These are phyloP conservation scores for Gossypium raimondii DNA, from an alignment of 345 rosid genomes.

Conservation along the genomic window DNA sequence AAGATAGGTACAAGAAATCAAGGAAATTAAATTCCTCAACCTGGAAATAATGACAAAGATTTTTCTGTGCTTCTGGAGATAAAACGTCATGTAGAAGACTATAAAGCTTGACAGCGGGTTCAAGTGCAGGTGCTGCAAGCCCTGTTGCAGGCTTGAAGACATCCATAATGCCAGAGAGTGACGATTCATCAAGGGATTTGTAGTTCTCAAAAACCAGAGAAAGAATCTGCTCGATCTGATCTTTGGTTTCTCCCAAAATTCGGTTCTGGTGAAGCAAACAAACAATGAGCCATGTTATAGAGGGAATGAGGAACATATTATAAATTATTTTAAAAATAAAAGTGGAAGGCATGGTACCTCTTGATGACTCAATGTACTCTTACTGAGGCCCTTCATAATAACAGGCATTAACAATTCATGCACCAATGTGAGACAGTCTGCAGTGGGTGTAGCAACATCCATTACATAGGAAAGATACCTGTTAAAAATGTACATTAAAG, in stretches of 20 bases:
- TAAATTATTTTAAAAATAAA: background rate
- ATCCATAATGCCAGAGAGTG: slow-evolving; percentile 65
- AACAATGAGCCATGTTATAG: slow-evolving; percentile 14
- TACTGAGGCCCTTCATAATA: slow-evolving; percentile 78
- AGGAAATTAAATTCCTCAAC: slow-evolving; percentile 30
- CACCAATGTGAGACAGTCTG: slow-evolving; percentile 87
- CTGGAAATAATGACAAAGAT: slow-evolving; percentile 86
- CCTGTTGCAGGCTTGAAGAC: slow-evolving; percentile 79
- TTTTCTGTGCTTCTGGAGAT: slow-evolving; percentile 90
- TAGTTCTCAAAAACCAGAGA: slow-evolving; percentile 83
- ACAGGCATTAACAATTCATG: slow-evolving; percentile 79
- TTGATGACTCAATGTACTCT: slow-evolving; percentile 86
- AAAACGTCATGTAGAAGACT: slow-evolving; percentile 86
- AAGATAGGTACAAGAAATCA: slow-evolving; percentile 10
- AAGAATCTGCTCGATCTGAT: slow-evolving; percentile 95
- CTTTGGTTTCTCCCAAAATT: slow-evolving; percentile 80
- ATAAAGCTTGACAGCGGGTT: slow-evolving; percentile 87
- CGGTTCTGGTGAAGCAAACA: slow-evolving; percentile 61
- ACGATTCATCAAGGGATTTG: slow-evolving; percentile 87
- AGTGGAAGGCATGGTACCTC: slow-evolving; percentile 47
- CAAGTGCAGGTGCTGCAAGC: slow-evolving; percentile 75
- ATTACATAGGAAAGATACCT: slow-evolving; percentile 93
- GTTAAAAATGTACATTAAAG: slow-evolving; percentile 20
- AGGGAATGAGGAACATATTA: slow-evolving; percentile 8
- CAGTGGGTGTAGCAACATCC: slow-evolving; percentile 99